Percentiles rank a stretch among this genome's conserved stretches.
Conservation (phyloP, 163 green algal genomes). For the Volvox carteri region DNA sequence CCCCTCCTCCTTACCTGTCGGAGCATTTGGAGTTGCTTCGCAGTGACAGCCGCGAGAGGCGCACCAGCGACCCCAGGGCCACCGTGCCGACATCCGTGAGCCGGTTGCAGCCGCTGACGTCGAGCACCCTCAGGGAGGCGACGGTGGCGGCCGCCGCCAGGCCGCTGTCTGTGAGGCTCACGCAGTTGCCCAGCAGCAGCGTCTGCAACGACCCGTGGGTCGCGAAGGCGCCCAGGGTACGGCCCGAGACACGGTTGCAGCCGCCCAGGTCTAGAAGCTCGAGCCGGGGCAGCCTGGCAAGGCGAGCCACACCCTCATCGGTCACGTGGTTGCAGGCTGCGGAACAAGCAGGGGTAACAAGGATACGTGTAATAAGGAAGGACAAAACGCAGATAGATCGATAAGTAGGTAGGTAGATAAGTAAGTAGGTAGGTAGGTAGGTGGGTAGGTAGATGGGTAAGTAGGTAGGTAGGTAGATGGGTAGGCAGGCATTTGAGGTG, state of each 20-base stretch:
- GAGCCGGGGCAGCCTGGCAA: conserved; percentile 25
- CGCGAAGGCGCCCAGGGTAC: conserved; percentile 36
- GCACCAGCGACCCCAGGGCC: conserved; percentile 34
- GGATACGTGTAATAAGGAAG: no score
- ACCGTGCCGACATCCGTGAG: conserved; percentile 11
- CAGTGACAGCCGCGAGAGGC: conserved; percentile 27
- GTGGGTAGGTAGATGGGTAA: no score
- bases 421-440: no score
- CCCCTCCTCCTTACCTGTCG: conserved; percentile 38
- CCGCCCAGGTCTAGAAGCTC: conserved; percentile 49
- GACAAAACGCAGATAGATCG: no score
- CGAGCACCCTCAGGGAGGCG: background rate
- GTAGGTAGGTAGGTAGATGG: no score
- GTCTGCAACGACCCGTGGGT: conserved; percentile 17
- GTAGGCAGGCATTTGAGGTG: no score
- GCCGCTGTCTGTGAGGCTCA: background rate
- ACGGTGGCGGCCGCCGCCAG: background rate
- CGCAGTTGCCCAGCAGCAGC: conserved; percentile 43
- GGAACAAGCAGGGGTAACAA: background rate
- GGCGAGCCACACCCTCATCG: conserved; percentile 17
- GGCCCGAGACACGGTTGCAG: conserved; percentile 40
- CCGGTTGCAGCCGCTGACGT: conserved; percentile 28
- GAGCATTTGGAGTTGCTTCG: conserved; percentile 29
- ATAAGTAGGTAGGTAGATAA: no score
- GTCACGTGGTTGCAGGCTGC: conserved; percentile 49